Evolutionary conservation across 768 basidiomycete genomes (phyloP), one percentile per base, ranked within the genome.

Genomic region (Phanerochaete carnosa): DNA sequence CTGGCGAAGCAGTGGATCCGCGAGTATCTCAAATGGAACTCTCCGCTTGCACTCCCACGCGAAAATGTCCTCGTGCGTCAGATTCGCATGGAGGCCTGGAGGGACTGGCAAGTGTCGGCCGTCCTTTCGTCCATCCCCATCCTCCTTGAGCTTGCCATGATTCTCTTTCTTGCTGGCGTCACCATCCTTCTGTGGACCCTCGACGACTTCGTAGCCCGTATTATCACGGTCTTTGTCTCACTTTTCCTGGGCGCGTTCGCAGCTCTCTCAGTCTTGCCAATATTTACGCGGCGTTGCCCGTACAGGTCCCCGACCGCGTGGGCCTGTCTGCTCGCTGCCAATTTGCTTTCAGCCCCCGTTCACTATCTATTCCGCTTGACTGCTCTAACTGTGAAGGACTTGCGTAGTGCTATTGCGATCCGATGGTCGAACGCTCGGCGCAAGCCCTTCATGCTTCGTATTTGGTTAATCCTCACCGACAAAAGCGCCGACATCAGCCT

Each of bases 21-120:
- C 30, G 55, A 57, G 22, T 57, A 45, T 28, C n/a, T 57, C 11
- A 11, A 45, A 45, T 57, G 55, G 55, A 57, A 57, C 30, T 37
- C 25, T 7, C 25, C 23, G 19, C 35, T 57, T 1, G 55, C 23
- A 8, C 11, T 37, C 13, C 32, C 55, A n/a, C 39, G 39, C 39
- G 39, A 57, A 19, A 57, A 57, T 16, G 39, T 57, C 15, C 19
- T 29, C 37, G 25, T 57, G 19, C 55, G 55, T 7, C 55, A 57
- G 43, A 28, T 45, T 6, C 39, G 39, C 37, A 45, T 45, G 39
- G 55, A 57, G 23, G 55, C 37, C 1, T 57, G 55, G 55, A 15
- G 28, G 29, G 11, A 19, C 12, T 57, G 46, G n/a, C 19, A 45
- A 7, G 55, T 57, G 1, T 8, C 37, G 9, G 25, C 43, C 11